Evolutionary conservation across 495 filamentous ascomycete genomes (phyloP).

Genomic region (Tuber indicum): DNA sequence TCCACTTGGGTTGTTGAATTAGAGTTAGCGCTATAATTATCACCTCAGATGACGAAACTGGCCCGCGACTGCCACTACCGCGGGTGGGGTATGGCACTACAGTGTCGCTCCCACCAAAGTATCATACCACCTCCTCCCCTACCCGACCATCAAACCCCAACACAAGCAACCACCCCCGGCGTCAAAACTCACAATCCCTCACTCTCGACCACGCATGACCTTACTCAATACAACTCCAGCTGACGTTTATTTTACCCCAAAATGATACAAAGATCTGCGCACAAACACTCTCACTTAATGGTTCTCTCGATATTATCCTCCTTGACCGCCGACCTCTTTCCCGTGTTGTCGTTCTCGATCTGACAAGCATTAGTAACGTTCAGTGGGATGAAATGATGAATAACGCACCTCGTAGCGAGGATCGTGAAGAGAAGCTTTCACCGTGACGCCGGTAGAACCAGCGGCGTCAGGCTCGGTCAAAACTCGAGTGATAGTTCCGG

Average conservation of each 20-base stretch:
- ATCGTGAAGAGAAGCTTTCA: slow-evolving; percentile 30
- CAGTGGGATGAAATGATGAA: neutral
- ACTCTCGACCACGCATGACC: neutral
- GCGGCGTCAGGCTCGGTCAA: slow-evolving; percentile 33
- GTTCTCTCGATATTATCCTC: slow-evolving; percentile 39
- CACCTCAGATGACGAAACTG: neutral
- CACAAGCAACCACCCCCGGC: neutral
- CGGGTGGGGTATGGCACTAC: no score
- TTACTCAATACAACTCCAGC: no score
- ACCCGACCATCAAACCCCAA: neutral
- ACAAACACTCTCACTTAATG: slow-evolving; percentile 7
- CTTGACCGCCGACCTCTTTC: slow-evolving; percentile 38
- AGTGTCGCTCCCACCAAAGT: neutral
- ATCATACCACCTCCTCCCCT: neutral
- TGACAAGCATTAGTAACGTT: slow-evolving; percentile 8
- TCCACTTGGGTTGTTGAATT: neutral
- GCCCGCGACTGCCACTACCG: neutral
- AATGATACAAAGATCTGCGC: neutral
- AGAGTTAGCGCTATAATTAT: neutral
- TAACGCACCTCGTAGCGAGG: slow-evolving; percentile 38
- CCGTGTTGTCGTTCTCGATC: slow-evolving; percentile 40
- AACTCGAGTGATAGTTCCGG: slow-evolving; percentile 36
- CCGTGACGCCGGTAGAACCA: slow-evolving; percentile 24
- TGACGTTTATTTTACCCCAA: neutral
- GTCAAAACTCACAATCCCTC: neutral